phyloP scores from a whole-genome alignment of 2,329 filamentous ascomycete species.

The Diplodia scrobiculata region DNA sequence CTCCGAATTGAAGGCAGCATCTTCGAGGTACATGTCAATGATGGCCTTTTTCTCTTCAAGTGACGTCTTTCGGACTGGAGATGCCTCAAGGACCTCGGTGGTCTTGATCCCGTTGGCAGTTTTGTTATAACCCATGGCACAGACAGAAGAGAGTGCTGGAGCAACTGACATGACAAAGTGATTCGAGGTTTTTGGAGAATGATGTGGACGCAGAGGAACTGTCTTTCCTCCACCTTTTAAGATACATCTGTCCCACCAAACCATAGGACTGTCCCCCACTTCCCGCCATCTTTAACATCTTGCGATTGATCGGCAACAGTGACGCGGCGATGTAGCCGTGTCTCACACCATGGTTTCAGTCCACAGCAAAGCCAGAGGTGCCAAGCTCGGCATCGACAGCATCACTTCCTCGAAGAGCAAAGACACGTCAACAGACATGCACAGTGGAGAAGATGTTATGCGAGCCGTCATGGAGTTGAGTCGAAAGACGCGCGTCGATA shows the following conservation, averaged over 20 bases:
- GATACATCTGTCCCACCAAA: too few relatives aligned
- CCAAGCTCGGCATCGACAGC: background rate
- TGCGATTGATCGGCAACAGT: background rate
- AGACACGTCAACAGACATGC: background rate
- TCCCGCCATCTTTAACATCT: background rate
- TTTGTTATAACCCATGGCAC: background rate
- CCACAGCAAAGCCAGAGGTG: too few relatives aligned
- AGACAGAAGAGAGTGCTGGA: background rate
- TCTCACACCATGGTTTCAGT: background rate
- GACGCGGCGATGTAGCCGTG: background rate
- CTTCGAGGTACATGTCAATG: conserved; percentile 1
- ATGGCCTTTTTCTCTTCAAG: background rate
- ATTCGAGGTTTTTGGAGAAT: too few relatives aligned
- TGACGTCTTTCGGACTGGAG: background rate
- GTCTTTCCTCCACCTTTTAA: too few relatives aligned
- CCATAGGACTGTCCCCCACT: too few relatives aligned
- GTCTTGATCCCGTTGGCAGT: background rate
- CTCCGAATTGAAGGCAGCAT: conserved; percentile 51
- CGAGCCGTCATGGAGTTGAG: background rate
- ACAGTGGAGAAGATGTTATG: background rate
- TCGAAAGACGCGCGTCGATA: too few relatives aligned
- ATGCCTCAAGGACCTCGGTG: background rate
- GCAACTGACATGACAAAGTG: too few relatives aligned
- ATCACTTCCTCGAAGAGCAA: background rate
- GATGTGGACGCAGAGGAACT: too few relatives aligned